phyloP scores from a whole-genome alignment of 768 basidiomycete genomes.

The Pulveroboletus sp. region DNA sequence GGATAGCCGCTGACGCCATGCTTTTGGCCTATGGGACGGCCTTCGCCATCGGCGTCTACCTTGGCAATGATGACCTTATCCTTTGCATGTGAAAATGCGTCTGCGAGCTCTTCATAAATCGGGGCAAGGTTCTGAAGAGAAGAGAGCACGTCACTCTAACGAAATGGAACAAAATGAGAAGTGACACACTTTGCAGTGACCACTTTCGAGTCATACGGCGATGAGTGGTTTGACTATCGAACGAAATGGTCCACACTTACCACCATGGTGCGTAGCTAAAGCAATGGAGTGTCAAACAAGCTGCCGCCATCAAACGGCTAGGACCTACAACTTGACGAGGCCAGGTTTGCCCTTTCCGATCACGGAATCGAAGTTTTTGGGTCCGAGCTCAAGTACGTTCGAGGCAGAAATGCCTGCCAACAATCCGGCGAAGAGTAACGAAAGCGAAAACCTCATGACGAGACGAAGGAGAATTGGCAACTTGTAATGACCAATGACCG shows the following conservation, averaged over 20 bases:
- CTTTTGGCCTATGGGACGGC: constrained; percentile 69
- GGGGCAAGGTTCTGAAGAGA: constrained; percentile 78
- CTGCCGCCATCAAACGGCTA: background rate
- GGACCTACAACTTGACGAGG: constrained; percentile 84
- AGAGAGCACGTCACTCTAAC: background rate
- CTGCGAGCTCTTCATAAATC: constrained; percentile 81
- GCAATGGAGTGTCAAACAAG: constrained; percentile 3
- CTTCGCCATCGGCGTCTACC: constrained; percentile 87
- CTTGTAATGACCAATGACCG: constrained; percentile 17
- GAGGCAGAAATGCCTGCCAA: constrained; percentile 61
- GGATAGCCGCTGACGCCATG: constrained; percentile 84
- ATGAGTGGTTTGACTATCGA: background rate
- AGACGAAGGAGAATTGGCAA: constrained; percentile 15
- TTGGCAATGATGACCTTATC: constrained; percentile 88
- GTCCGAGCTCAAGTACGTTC: constrained; percentile 77
- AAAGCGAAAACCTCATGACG: constrained; percentile 56
- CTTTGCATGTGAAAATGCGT: constrained; percentile 74
- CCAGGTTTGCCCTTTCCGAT: constrained; percentile 80
- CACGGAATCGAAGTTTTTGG: constrained; percentile 69
- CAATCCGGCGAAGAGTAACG: constrained; percentile 53
- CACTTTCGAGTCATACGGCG: constrained; percentile 39
- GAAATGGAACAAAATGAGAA: background rate
- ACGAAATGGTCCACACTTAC: constrained; percentile 38
- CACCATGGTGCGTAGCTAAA: constrained; percentile 86
- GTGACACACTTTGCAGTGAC: constrained; percentile 75